Evolutionary conservation across 129 eudicot species (phyloP), one percentile per base, ranked within the genome.

Genomic region (Saposhnikovia divaricata): DNA sequence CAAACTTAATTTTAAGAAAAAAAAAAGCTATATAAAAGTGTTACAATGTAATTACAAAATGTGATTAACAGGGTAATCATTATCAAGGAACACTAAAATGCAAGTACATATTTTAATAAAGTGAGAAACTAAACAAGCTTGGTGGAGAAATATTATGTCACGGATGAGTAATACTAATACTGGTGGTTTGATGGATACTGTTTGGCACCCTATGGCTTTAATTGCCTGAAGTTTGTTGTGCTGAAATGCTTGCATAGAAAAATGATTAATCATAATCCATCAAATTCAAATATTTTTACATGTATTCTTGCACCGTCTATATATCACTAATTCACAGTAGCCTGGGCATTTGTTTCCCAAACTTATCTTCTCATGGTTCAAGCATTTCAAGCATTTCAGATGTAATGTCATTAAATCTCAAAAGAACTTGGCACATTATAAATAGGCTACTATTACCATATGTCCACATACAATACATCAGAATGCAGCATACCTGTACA

Each of bases 401-500:
- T 11, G 14, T 44, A 25, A 23, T 23, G 31, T n/a, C 77, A 44
- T n/a, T n/a, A 15, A 73, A n/a, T 73, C 10, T 43, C 55, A 21
- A n/a, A 72, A n/a, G 50, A 72, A 40, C 76, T 23, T 42, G 23
- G 75, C 9, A 18, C 18, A 37, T 38, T 7, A 39, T 9, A 40
- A 40, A 39, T 21, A 45, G 31, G 18, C 15, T 23, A 9, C 31
- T 19, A 23, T 19, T 0, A 44, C 53, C 53, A 27, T 25, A 43
- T 74, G 40, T 46, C 78, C 61, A 46, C 25, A 27, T 74, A 74
- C 40, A 74, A 46, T n/a, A 18, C 19, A 51, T 11, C 16, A 28
- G 15, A 73, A 75, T 42, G 31, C 18, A 78, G 69, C 19, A n/a
- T 80, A 92, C 99, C 96, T 96, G 99, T 86, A 96, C 84, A 68